Conservation (phyloP, 2,329 filamentous ascomycete species). For the Claviceps cyperi region DNA sequence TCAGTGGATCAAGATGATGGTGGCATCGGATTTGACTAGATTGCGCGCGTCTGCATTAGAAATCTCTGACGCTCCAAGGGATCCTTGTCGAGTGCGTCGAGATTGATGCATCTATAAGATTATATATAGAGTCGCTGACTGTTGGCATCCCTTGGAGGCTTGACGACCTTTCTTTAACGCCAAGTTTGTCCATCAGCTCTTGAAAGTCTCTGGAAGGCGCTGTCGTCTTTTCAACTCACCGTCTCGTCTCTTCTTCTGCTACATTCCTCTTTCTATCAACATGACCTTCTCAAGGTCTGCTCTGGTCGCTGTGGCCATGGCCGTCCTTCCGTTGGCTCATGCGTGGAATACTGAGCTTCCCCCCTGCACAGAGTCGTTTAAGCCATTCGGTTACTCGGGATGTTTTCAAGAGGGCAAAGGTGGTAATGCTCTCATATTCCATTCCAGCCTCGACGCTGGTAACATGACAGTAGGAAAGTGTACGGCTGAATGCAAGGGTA, state of each 20-base stretch:
- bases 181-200: no score
- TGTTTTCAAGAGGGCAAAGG: constrained; percentile 28
- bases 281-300: constrained; percentile 1
- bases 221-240: not conserved
- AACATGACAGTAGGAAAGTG: constrained; percentile 35
- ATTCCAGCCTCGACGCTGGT: constrained; percentile 21
- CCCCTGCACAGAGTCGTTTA: constrained; percentile 28
- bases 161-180: not conserved
- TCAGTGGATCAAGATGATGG: not conserved
- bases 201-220: not conserved
- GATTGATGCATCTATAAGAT: not conserved
- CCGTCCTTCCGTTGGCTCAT: constrained; percentile 14
- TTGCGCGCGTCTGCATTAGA: not conserved
- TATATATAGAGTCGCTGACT: not conserved
- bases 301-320: constrained; percentile 24
- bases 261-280: constrained; percentile 4
- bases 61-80: not conserved
- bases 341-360: constrained; percentile 31
- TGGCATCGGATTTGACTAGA: not conserved
- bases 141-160: not conserved
- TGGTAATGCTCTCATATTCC: constrained; percentile 25
- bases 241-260: not conserved
- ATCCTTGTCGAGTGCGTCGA: not conserved
- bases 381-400: constrained; percentile 33
- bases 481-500: constrained; percentile 33